phyloP scores from a whole-genome alignment of 495 filamentous ascomycete genomes.

The Schizothecium vesticola region DNA sequence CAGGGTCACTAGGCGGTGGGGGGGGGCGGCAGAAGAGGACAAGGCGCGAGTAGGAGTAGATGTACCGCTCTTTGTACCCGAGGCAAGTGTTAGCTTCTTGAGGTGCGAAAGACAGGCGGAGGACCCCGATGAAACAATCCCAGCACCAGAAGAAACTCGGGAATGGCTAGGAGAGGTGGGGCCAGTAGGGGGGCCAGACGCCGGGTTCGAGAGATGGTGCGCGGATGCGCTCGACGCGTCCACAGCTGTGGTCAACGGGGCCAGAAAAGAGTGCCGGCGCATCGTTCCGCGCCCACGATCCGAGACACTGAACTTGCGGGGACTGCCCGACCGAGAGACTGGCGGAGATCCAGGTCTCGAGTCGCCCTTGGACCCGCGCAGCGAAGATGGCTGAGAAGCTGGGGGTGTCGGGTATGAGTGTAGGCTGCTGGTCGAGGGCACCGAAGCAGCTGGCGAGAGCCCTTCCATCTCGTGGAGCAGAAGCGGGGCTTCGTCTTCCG shows the following conservation, averaged over 20 bases:
- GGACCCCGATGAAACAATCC: slow-evolving; percentile 53
- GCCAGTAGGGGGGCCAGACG: slow-evolving; percentile 50
- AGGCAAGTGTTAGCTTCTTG: slow-evolving; percentile 83
- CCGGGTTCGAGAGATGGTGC: slow-evolving; percentile 71
- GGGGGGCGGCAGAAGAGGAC: slow-evolving; percentile 46
- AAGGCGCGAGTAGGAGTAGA: slow-evolving; percentile 81
- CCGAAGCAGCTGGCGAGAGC: slow-evolving; percentile 29
- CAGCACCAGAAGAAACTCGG: slow-evolving; percentile 42
- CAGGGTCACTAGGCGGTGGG: slow-evolving; percentile 37
- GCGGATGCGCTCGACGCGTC: slow-evolving; percentile 62
- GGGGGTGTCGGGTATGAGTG: slow-evolving; percentile 55
- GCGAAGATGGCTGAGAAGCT: slow-evolving; percentile 50
- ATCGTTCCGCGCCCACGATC: slow-evolving; percentile 36
- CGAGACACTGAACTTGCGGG: slow-evolving; percentile 39
- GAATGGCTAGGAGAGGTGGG: slow-evolving; percentile 49
- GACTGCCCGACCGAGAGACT: slow-evolving; percentile 21
- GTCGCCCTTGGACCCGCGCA: slow-evolving; percentile 45
- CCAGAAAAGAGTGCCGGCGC: slow-evolving; percentile 47
- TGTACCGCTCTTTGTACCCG: slow-evolving; percentile 78
- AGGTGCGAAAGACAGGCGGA: slow-evolving; percentile 58
- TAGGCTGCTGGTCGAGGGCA: slow-evolving; percentile 29
- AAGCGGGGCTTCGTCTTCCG: slow-evolving; percentile 47
- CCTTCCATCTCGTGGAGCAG: slow-evolving; percentile 44
- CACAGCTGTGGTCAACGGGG: slow-evolving; percentile 62
- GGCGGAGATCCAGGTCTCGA: slow-evolving; percentile 24